phyloP scores from a whole-genome alignment of 768 basidiomycete genomes.

The Amanita molliuscula region DNA sequence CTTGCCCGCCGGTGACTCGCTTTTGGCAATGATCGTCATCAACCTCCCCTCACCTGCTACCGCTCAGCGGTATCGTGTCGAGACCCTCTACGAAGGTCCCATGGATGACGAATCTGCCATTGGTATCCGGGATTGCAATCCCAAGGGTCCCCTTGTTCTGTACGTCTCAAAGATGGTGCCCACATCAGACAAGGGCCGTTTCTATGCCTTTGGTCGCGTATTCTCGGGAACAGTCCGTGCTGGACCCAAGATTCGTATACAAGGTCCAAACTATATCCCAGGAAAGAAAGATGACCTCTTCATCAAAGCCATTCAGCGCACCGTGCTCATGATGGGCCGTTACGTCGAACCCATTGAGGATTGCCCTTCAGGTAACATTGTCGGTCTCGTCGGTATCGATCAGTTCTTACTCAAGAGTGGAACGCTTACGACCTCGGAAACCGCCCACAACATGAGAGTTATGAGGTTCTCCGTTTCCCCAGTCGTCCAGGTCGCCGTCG shows the following conservation, averaged over 20 bases:
- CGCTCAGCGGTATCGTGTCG: constrained; percentile 97
- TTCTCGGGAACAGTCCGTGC: constrained; percentile 97
- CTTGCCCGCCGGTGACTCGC: constrained; percentile 96
- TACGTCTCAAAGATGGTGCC: constrained; percentile 99
- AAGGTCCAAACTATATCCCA: constrained; percentile 97
- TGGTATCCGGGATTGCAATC: constrained; percentile 96
- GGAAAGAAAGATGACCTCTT: constrained; percentile 99
- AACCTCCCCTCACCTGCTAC: constrained; percentile 96
- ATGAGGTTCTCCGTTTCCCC: constrained; percentile 99
- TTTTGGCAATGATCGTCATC: constrained; percentile 99
- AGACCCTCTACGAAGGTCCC: constrained; percentile 99
- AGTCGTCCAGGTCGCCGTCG: constrained; percentile 97
- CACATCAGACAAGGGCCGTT: constrained; percentile 98
- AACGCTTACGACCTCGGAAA: constrained; percentile 95
- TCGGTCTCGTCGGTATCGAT: constrained; percentile 99
- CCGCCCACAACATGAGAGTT: constrained; percentile 99
- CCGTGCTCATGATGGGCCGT: constrained; percentile 99
- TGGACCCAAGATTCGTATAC: constrained; percentile 98
- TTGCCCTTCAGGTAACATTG: constrained; percentile 97
- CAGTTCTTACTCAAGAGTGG: constrained; percentile 99
- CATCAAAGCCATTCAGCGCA: constrained; percentile 96
- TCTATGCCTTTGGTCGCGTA: constrained; percentile 99
- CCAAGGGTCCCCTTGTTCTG: constrained; percentile 90
- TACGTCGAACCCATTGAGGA: constrained; percentile 98
- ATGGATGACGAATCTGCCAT: constrained; percentile 99